Evolutionary conservation across 208 protist genomes (phyloP).

Genomic region (Sergeia podlipaevii): DNA sequence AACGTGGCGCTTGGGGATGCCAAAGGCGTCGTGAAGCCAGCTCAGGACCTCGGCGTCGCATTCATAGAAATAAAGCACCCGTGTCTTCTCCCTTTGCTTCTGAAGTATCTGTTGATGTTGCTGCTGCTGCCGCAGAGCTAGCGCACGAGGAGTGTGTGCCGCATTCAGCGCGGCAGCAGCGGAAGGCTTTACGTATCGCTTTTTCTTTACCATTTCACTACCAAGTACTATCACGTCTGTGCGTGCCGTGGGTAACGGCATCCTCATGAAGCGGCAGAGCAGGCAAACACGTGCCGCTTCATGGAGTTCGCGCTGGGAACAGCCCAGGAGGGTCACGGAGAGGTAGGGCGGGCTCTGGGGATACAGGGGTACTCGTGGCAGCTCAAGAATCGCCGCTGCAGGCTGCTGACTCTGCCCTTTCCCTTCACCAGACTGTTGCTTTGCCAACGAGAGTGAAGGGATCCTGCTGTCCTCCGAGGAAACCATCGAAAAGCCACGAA

Average conservation of each 20-base stretch:
- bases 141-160: too few relatives aligned
- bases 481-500: too few relatives aligned
- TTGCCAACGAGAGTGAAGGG: too few relatives aligned
- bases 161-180: too few relatives aligned
- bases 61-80: slow-evolving; percentile 10
- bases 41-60: slow-evolving; percentile 6
- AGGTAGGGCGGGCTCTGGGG: slow-evolving; percentile 36
- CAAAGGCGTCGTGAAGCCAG: slow-evolving; percentile 15
- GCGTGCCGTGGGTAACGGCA: slow-evolving; percentile 32
- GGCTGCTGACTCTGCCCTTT: too few relatives aligned
- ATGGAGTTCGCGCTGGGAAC: slow-evolving; percentile 29
- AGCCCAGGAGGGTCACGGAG: slow-evolving; percentile 45
- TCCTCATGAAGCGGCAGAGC: slow-evolving; percentile 58
- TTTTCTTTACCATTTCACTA: slow-evolving; percentile 23
- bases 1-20: slow-evolving; percentile 16
- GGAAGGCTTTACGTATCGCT: slow-evolving; percentile 9
- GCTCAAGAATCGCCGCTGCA: too few relatives aligned
- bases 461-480: too few relatives aligned
- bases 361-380: slow-evolving; percentile 18
- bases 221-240: slow-evolving; percentile 76
- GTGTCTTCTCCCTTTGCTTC: not conserved
- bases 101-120: not conserved
- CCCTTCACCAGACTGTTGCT: too few relatives aligned
- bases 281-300: slow-evolving; percentile 22
- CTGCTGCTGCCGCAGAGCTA: slow-evolving; percentile 7